Conservation (phyloP, 768 basidiomycete species). For the Mycena belliarum region DNA sequence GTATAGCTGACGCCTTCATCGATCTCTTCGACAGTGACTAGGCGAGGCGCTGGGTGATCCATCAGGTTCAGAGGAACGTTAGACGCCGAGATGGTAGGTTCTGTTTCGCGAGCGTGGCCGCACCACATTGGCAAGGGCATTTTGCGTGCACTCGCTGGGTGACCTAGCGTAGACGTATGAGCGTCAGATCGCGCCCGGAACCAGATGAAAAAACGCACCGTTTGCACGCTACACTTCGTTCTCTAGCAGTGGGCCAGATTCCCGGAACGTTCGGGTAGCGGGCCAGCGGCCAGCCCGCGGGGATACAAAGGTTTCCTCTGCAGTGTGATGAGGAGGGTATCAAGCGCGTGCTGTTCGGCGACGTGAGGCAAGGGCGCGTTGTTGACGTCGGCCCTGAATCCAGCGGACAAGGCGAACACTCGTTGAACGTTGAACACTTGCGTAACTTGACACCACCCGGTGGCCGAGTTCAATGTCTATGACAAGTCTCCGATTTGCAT, state of each 20-base stretch:
- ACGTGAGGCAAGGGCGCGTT: conserved; percentile 35
- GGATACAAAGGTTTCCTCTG: conserved; percentile 40
- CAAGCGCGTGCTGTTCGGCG: conserved; percentile 31
- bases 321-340: conserved; percentile 39
- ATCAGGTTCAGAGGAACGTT: conserved; percentile 2
- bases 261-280: conserved; percentile 38
- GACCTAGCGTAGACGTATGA: conserved; percentile 2
- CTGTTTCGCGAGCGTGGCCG: conserved; percentile 25
- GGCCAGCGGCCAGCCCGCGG: conserved; percentile 31
- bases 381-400: conserved; percentile 34
- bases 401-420: conserved; percentile 48
- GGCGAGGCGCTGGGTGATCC: conserved; percentile 21
- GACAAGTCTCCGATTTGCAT: too few relatives aligned
- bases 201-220: conserved; percentile 23
- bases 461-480: conserved; percentile 33
- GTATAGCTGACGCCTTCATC: conserved; percentile 41
- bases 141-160: conserved; percentile 24
- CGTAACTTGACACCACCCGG: too few relatives aligned
- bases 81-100: conserved; percentile 32
- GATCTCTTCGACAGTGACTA: conserved; percentile 35
- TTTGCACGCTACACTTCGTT: conserved; percentile 49
- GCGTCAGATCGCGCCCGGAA: neutral
- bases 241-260: conserved; percentile 42
- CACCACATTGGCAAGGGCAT: conserved; percentile 44
- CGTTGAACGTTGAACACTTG: too few relatives aligned